phyloP scores from a whole-genome alignment of 257 asterid genomes.

The Verbascum thapsus region DNA sequence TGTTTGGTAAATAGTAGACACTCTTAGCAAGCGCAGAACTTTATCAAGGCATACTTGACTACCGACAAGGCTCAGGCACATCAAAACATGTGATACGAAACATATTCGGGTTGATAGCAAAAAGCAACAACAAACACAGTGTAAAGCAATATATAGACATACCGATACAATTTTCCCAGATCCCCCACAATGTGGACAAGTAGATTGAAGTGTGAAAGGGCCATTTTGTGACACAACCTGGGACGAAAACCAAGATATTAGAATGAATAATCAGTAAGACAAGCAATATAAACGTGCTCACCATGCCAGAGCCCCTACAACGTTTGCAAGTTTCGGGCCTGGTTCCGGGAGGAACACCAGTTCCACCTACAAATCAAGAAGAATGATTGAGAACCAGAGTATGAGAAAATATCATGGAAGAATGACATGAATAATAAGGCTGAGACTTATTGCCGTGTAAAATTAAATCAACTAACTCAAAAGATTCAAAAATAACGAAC shows the following conservation, averaged over 20 bases:
- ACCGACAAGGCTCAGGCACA: conserved; percentile 8
- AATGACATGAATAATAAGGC: not conserved
- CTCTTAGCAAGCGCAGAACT: not conserved
- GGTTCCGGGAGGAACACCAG: conserved; percentile 98
- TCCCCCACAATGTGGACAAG: conserved; percentile 77
- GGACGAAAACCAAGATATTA: conserved; percentile 22
- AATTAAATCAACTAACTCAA: conserved; percentile 14
- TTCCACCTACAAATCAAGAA: conserved; percentile 66
- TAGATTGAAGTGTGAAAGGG: conserved; percentile 50
- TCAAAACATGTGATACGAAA: conserved; percentile 1
- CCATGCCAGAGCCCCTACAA: conserved; percentile 92
- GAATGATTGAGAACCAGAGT: conserved; percentile 8
- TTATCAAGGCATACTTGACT: not conserved
- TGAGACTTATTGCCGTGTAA: conserved; percentile 8
- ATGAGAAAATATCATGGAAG: conserved; percentile 17
- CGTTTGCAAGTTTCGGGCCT: conserved; percentile 91
- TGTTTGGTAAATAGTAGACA: conserved; percentile 10
- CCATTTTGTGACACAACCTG: conserved; percentile 65
- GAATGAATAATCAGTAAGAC: conserved; percentile 1
- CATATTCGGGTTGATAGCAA: not conserved
- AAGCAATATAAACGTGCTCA: conserved; percentile 39
- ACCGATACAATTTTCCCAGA: conserved; percentile 83
- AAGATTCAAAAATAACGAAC: conserved; percentile 1
- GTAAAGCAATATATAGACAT: conserved; percentile 31
- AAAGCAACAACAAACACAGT: not conserved